These are phyloP conservation scores for Oenanthe javanica DNA, from an alignment of 140 eudicot species.

Conservation along the genomic window DNA sequence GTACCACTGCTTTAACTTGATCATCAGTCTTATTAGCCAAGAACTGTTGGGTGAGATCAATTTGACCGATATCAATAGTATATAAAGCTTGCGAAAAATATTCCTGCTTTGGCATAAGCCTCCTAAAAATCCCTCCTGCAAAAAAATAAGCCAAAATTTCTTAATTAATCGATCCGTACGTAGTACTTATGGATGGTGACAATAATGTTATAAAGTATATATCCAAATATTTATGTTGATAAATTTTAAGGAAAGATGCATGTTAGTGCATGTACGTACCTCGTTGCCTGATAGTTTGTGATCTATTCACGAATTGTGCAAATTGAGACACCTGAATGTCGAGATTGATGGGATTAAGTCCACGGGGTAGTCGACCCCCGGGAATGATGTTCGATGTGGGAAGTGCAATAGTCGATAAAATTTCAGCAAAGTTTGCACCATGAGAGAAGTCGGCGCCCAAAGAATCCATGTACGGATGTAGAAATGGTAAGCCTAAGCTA, in stretches of 20 bases:
- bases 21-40: constrained; percentile 43
- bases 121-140: constrained; percentile 20
- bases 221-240: too few species aligned
- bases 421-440: constrained; percentile 72
- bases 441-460: constrained; percentile 51
- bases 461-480: constrained; percentile 53
- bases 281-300: constrained; percentile 11
- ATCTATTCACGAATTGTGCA: constrained; percentile 25
- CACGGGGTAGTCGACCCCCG: constrained; percentile 13
- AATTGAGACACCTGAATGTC: constrained; percentile 49
- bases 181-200: too few species aligned
- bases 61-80: constrained; percentile 82
- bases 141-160: background rate
- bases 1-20: constrained; percentile 45
- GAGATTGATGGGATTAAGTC: constrained; percentile 46
- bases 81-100: constrained; percentile 47
- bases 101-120: constrained; percentile 30
- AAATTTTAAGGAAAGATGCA: too few species aligned
- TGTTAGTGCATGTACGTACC: constrained; percentile 20
- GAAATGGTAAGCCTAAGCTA: constrained; percentile 33
- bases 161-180: background rate
- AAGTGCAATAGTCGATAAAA: constrained; percentile 48
- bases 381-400: constrained; percentile 22
- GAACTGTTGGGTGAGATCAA: constrained; percentile 59
- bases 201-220: too few species aligned